A percentile compares a stretch with the other conserved stretches of the same genome.
Conservation (phyloP, 148 eudicot genomes). For the Diospyros kaki region DNA sequence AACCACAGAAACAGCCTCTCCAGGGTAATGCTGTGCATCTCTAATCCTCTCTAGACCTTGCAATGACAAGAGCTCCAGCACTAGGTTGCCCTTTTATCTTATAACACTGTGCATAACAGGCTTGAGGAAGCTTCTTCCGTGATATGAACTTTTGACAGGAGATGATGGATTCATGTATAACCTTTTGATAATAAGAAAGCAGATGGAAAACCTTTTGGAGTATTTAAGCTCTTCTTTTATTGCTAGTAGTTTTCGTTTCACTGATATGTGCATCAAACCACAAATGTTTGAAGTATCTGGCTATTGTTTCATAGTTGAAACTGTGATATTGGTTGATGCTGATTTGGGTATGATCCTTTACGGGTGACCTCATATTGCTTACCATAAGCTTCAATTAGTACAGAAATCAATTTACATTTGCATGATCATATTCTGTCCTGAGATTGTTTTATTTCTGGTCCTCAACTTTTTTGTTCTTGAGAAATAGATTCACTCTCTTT, state of each 20-base stretch:
- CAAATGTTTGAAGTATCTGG: neutral
- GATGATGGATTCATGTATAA: neutral
- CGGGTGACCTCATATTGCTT: neutral
- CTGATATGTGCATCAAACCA: neutral
- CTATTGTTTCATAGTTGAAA: neutral
- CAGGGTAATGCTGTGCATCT: too few relatives aligned
- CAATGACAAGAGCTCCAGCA: too few relatives aligned
- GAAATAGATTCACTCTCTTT: neutral
- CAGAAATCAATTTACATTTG: too few relatives aligned
- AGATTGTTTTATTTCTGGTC: neutral
- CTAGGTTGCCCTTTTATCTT: too few relatives aligned
- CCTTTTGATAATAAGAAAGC: neutral
- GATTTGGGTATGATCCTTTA: too few relatives aligned
- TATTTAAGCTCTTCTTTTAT: neutral
- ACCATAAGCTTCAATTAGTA: neutral
- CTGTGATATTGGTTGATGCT: neutral
- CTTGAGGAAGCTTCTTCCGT: neutral
- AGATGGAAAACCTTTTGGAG: neutral
- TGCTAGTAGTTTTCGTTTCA: neutral
- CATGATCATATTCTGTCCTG: neutral
- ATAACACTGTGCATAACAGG: neutral
- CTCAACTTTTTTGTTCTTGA: conserved; percentile 4
- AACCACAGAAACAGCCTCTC: too few relatives aligned
- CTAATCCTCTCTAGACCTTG: too few relatives aligned
- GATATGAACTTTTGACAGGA: neutral